These are phyloP conservation scores for Chrysochromulina parva DNA, from an alignment of 78 protist genomes.

Conservation along the genomic window DNA sequence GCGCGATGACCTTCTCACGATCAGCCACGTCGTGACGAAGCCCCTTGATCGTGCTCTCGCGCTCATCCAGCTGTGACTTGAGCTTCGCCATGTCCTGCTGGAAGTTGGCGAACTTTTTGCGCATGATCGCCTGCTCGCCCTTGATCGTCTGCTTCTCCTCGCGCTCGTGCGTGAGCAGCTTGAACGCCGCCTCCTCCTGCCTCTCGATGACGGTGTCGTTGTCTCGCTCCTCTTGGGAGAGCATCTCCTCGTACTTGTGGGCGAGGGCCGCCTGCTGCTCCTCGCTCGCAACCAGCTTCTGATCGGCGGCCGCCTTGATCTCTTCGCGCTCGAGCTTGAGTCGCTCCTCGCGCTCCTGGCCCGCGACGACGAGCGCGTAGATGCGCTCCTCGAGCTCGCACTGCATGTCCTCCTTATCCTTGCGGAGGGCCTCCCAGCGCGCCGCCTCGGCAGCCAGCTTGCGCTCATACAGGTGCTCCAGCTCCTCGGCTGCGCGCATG, in stretches of 20 bases:
- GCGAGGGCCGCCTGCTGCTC: too few relatives aligned
- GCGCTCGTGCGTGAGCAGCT: not conserved
- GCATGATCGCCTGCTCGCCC: slow-evolving; percentile 51
- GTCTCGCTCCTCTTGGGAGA: not conserved
- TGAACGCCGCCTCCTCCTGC: not conserved
- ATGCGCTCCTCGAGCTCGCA: not conserved
- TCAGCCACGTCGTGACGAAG: not conserved
- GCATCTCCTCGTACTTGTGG: too few relatives aligned
- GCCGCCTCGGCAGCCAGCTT: slow-evolving; percentile 41
- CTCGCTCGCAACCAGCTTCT: too few relatives aligned
- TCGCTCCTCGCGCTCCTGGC: too few relatives aligned
- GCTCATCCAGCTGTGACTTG: not conserved
- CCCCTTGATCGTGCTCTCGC: not conserved
- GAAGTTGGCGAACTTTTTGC: slow-evolving; percentile 36
- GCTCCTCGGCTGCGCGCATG: not conserved
- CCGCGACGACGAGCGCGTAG: not conserved
- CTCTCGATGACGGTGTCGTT: not conserved
- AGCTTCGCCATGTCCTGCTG: slow-evolving; percentile 36
- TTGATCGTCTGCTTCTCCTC: not conserved
- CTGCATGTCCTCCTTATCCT: slow-evolving; percentile 42
- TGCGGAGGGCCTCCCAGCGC: not conserved
- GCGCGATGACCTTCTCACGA: slow-evolving; percentile 15
- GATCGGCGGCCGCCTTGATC: too few relatives aligned
- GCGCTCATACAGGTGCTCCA: slow-evolving; percentile 36
- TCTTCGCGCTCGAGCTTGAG: too few relatives aligned